Evolutionary conservation across 164 flowering plant genomes (phyloP).

Genomic region (Magnolia sinica): DNA sequence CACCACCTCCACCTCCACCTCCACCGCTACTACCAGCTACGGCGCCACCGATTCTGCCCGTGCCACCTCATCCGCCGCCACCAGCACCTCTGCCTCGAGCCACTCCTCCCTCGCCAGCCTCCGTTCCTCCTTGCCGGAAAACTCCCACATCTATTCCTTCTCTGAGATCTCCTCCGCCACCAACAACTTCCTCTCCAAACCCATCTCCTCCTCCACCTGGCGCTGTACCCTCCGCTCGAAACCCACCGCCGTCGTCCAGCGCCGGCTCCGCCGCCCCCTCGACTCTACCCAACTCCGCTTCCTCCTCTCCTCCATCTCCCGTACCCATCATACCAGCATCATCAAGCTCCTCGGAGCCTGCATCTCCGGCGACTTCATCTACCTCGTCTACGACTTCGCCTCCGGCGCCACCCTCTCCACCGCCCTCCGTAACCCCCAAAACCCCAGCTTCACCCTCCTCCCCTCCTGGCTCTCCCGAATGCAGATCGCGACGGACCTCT

Average conservation of each 20-base stretch:
- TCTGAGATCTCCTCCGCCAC: slow-evolving; percentile 53
- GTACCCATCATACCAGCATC: slow-evolving; percentile 60
- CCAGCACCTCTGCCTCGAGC: slow-evolving; percentile 25
- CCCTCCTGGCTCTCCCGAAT: slow-evolving; percentile 69
- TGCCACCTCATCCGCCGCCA: slow-evolving; percentile 6
- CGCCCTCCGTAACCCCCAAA: slow-evolving; percentile 58
- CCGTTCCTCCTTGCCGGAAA: slow-evolving; percentile 33
- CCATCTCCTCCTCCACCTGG: slow-evolving; percentile 57
- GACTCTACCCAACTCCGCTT: slow-evolving; percentile 29
- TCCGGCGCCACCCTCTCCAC: slow-evolving; percentile 52
- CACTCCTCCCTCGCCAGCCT: slow-evolving; percentile 31
- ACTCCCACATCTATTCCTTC: slow-evolving; percentile 43
- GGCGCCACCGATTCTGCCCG: not conserved
- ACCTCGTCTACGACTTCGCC: slow-evolving; percentile 72
- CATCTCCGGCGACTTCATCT: slow-evolving; percentile 52
- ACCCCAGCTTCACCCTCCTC: slow-evolving; percentile 65
- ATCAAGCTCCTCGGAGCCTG: slow-evolving; percentile 72
- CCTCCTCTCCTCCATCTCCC: slow-evolving; percentile 44
- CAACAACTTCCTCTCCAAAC: slow-evolving; percentile 39
- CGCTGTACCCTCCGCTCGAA: slow-evolving; percentile 49
- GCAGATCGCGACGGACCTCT: slow-evolving; percentile 74
- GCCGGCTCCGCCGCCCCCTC: slow-evolving; percentile 47
- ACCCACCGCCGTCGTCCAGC: slow-evolving; percentile 51
- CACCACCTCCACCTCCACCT: not conserved
- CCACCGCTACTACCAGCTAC: not conserved